Evolutionary conservation across 1,284 basidiomycete genomes (phyloP).

Genomic region (Peniophora sp.): DNA sequence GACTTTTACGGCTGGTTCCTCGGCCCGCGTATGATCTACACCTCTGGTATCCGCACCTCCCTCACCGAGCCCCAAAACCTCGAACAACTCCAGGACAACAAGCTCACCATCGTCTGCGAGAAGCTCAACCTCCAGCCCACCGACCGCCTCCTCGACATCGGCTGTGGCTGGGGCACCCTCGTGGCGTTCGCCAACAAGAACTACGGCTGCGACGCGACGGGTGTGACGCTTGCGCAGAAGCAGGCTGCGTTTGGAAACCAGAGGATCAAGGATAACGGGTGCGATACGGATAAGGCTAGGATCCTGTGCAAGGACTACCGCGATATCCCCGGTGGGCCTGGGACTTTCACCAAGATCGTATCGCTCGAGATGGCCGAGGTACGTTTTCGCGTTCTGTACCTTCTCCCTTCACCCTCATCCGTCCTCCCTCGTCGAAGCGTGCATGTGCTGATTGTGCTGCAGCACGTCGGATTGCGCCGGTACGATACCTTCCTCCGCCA

Average conservation of each 20-base stretch:
- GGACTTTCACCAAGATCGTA: constrained; percentile 91
- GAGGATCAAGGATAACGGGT: constrained; percentile 73
- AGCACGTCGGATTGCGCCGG: constrained; percentile 93
- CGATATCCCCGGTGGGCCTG: constrained; percentile 78
- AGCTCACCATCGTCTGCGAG: constrained; percentile 89
- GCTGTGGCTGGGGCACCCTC: constrained; percentile 98
- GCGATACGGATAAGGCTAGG: constrained; percentile 66
- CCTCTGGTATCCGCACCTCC: constrained; percentile 83
- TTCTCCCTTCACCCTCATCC: too few species aligned
- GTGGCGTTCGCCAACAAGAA: constrained; percentile 95
- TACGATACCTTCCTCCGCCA: constrained; percentile 87
- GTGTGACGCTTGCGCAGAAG: constrained; percentile 88
- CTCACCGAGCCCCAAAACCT: constrained; percentile 73
- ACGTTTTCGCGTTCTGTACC: constrained; percentile 11
- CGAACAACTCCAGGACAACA: constrained; percentile 98
- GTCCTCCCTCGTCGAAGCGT: too few species aligned
- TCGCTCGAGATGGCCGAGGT: constrained; percentile 98
- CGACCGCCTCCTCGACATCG: constrained; percentile 83
- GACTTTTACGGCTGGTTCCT: constrained; percentile 59
- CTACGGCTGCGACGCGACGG: constrained; percentile 91
- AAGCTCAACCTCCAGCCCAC: constrained; percentile 85
- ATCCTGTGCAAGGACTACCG: constrained; percentile 95
- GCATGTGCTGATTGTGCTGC: constrained; percentile 1
- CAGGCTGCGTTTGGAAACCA: constrained; percentile 92
- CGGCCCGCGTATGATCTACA: constrained; percentile 96